phyloP scores from a whole-genome alignment of 2,329 filamentous ascomycete species.

The Trichoderma aggressivum region DNA sequence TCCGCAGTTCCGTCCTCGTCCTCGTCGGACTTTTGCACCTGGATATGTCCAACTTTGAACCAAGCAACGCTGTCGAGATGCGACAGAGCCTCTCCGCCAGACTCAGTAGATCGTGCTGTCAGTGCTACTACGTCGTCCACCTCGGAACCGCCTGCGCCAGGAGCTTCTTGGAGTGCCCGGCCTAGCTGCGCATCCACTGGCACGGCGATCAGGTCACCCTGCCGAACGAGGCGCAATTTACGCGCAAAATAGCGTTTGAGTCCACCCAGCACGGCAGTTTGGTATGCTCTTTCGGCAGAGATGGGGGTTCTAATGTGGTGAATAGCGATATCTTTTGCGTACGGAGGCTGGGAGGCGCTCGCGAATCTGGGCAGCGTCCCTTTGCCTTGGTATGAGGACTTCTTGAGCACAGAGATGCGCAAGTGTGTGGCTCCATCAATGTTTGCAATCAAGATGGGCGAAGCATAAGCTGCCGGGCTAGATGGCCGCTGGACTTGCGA shows the following conservation, averaged over 20 bases:
- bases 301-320: conserved; percentile 86
- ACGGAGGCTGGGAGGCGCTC: conserved; percentile 54
- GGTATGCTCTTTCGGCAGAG: conserved; percentile 79
- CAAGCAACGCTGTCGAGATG: conserved; percentile 69
- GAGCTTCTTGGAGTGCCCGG: conserved; percentile 73
- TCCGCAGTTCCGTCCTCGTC: conserved; percentile 60
- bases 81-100: conserved; percentile 27
- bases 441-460: conserved; percentile 84
- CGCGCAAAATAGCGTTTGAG: conserved; percentile 86
- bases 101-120: conserved; percentile 39
- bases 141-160: conserved; percentile 55
- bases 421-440: conserved; percentile 75
- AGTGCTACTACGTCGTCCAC: conserved; percentile 68
- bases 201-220: conserved; percentile 84
- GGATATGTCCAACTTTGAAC: conserved; percentile 84
- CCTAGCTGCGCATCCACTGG: conserved; percentile 84
- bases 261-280: conserved; percentile 80
- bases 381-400: conserved; percentile 46
- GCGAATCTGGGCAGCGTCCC: conserved; percentile 55
- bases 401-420: conserved; percentile 68
- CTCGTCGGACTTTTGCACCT: conserved; percentile 50
- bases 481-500: conserved; percentile 62
- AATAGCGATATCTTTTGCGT: conserved; percentile 74
- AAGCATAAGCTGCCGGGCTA: conserved; percentile 67
- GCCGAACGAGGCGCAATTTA: conserved; percentile 76